These are phyloP conservation scores for Xeromyces bisporus DNA, from an alignment of 495 filamentous ascomycete species.

Conservation along the genomic window DNA sequence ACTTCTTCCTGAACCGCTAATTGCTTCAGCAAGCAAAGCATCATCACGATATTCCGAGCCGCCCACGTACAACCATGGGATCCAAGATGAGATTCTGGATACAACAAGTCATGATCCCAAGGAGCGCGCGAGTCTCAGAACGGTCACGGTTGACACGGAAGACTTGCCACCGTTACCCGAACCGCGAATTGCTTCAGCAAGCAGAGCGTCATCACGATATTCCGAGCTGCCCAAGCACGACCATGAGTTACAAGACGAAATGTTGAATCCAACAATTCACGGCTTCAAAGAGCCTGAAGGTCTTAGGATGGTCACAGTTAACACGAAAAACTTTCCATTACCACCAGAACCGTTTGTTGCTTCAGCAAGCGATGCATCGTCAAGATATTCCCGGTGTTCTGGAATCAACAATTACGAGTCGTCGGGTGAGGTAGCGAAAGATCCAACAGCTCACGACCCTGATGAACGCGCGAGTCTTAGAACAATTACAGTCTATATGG, in stretches of 20 bases:
- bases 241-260: too few relatives aligned
- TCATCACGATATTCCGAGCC: constrained; percentile 89
- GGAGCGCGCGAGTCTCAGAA: constrained; percentile 29
- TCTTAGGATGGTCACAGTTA: too few relatives aligned
- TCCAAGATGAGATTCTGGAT: too few relatives aligned
- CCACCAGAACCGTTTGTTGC: constrained; percentile 49
- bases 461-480: too few relatives aligned
- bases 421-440: too few relatives aligned
- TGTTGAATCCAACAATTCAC: too few relatives aligned
- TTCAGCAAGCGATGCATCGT: constrained; percentile 76
- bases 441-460: too few relatives aligned
- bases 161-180: constrained; percentile 50
- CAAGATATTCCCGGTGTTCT: constrained; percentile 81
- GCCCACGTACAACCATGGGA: too few relatives aligned
- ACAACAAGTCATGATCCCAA: constrained; percentile 15
- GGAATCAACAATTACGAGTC: too few relatives aligned
- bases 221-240: constrained; percentile 83
- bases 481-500: too few relatives aligned
- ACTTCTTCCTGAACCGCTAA: constrained; percentile 47
- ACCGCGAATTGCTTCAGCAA: constrained; percentile 49
- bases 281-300: too few relatives aligned
- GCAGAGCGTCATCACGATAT: constrained; percentile 80
- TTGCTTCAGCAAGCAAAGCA: constrained; percentile 60
- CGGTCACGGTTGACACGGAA: constrained; percentile 28
- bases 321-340: constrained; percentile 44